Conservation (phyloP, 2,329 filamentous ascomycete species). For the Cladobotryum mycophilum region DNA sequence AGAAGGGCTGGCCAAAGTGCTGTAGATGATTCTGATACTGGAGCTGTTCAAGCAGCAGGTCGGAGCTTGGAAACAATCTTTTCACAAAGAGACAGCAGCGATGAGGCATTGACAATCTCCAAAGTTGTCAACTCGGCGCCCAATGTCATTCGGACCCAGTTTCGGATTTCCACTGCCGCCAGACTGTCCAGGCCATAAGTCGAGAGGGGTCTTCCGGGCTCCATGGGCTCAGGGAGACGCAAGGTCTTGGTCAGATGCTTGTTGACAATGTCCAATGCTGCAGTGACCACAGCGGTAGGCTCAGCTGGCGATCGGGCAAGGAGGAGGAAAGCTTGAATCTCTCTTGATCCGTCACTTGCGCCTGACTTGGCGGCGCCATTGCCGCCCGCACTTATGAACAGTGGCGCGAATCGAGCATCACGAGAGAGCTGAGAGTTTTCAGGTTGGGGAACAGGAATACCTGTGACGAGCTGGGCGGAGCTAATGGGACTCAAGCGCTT, state of each 20-base stretch:
- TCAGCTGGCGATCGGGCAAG: background rate
- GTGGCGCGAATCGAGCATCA: background rate
- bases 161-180: conserved; percentile 19
- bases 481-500: background rate
- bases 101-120: background rate
- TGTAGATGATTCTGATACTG: too few relatives aligned
- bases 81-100: background rate
- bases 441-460: background rate
- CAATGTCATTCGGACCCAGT: conserved; percentile 11
- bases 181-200: conserved; percentile 18
- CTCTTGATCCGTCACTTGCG: too few relatives aligned
- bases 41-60: too few relatives aligned
- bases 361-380: too few relatives aligned
- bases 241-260: background rate
- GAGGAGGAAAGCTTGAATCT: background rate
- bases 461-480: background rate
- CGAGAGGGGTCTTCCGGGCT: conserved; percentile 12
- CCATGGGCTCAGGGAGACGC: conserved; percentile 10
- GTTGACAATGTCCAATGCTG: background rate
- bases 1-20: too few relatives aligned
- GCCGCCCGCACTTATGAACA: background rate
- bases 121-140: background rate
- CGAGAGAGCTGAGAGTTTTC: background rate
- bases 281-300: background rate
- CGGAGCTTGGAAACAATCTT: background rate